Evolutionary conservation across 2,329 filamentous ascomycete species (phyloP).

Genomic region (Orbilia javanica): DNA sequence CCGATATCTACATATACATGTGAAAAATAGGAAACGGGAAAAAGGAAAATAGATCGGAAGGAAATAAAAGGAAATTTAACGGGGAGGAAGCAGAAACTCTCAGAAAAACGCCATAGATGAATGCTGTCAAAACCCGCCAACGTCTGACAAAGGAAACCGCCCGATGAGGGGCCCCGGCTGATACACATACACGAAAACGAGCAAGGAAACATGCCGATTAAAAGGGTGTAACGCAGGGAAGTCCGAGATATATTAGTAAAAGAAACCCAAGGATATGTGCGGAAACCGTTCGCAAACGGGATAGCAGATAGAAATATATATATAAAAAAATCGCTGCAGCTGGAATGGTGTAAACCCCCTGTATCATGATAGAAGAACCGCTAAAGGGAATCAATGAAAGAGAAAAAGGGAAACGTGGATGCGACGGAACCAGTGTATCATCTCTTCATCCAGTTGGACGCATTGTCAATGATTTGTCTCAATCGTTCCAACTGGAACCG

Average conservation of each 20-base stretch:
- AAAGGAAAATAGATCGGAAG: constrained; percentile 1
- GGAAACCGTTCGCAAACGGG: constrained; percentile 16
- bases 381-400: constrained; percentile 42
- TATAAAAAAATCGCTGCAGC: constrained; percentile 14
- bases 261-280: constrained; percentile 17
- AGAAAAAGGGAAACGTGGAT: constrained; percentile 6
- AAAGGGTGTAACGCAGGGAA: constrained; percentile 16
- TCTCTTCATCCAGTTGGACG: constrained; percentile 53
- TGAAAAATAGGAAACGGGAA: constrained; percentile 11
- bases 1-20: constrained; percentile 48
- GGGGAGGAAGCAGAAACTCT: constrained; percentile 7
- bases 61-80: not conserved
- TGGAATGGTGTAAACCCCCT: constrained; percentile 23
- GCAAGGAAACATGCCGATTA: constrained; percentile 37
- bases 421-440: constrained; percentile 19
- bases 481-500: constrained; percentile 52
- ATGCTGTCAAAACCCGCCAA: constrained; percentile 51
- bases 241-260: constrained; percentile 17
- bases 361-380: constrained; percentile 41
- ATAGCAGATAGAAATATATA: constrained; percentile 35
- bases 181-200: constrained; percentile 18
- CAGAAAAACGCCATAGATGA: constrained; percentile 48
- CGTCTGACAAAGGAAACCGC: constrained; percentile 46
- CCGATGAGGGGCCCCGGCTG: constrained; percentile 8
- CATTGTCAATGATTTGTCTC: constrained; percentile 47